These are phyloP conservation scores for Aspergillus homomorphus DNA, from an alignment of 495 filamentous ascomycete species.

Conservation along the genomic window DNA sequence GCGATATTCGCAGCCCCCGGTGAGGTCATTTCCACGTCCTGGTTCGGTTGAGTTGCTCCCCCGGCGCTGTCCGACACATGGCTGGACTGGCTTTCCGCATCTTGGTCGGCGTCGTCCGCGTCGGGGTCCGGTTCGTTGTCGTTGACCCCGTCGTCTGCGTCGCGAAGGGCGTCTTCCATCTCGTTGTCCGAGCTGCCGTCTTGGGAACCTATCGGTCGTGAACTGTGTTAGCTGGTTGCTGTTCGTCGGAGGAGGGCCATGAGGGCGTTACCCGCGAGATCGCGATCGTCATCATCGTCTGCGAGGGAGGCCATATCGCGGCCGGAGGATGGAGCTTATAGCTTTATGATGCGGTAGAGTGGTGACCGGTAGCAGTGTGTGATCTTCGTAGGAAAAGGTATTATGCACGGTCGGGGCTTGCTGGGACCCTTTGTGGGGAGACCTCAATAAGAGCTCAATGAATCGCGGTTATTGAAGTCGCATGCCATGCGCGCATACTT, in stretches of 20 bases:
- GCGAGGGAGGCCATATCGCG: slow-evolving; percentile 32
- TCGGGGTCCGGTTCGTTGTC: slow-evolving; percentile 67
- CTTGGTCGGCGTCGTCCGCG: slow-evolving; percentile 59
- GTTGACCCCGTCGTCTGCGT: slow-evolving; percentile 55
- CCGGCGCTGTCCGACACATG: slow-evolving; percentile 44
- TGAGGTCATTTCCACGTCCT: slow-evolving; percentile 35
- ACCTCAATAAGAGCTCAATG: neutral
- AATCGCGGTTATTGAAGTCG: neutral
- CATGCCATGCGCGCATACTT: neutral
- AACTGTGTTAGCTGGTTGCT: slow-evolving; percentile 4
- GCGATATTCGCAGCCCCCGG: slow-evolving; percentile 31
- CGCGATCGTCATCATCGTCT: slow-evolving; percentile 56
- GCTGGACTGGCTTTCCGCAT: slow-evolving; percentile 52
- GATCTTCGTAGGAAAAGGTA: neutral
- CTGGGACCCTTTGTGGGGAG: neutral
- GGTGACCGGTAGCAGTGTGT: neutral
- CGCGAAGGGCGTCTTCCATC: slow-evolving; percentile 64
- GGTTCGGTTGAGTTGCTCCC: slow-evolving; percentile 39
- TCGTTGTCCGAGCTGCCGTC: slow-evolving; percentile 70
- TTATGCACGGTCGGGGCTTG: neutral
- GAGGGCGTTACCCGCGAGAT: slow-evolving; percentile 45
- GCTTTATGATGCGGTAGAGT: neutral
- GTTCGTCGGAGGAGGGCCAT: neutral
- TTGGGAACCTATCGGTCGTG: slow-evolving; percentile 45
- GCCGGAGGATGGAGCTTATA: neutral